phyloP scores from a whole-genome alignment of 148 eudicot species.

The Vaccinium darrowii region DNA sequence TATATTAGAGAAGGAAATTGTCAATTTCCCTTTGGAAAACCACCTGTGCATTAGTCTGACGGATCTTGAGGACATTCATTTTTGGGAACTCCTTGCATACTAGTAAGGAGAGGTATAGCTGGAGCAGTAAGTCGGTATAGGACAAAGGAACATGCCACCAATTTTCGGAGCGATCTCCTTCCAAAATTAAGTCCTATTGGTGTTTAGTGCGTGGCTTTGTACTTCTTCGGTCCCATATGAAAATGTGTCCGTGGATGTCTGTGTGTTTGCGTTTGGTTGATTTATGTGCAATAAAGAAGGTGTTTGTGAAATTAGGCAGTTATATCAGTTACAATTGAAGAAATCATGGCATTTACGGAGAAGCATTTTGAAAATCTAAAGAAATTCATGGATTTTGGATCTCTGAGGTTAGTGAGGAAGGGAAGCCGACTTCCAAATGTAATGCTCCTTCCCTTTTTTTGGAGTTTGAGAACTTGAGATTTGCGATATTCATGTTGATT shows the following conservation, averaged over 20 bases:
- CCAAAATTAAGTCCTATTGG: not conserved
- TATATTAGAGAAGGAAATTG: not conserved
- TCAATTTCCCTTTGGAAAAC: not conserved
- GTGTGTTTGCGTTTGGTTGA: not conserved
- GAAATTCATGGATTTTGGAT: not conserved
- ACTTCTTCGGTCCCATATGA: not conserved
- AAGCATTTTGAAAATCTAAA: not conserved
- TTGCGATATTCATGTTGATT: slow-evolving; percentile 1
- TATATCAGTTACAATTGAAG: not conserved
- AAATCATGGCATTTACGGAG: not conserved
- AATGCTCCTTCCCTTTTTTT: not conserved
- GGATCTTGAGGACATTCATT: not conserved
- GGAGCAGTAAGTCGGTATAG: not conserved
- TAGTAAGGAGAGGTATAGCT: not conserved
- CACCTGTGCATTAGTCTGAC: not conserved
- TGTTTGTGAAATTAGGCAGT: not conserved
- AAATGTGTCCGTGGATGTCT: not conserved
- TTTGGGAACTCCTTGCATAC: not conserved
- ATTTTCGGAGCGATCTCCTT: not conserved
- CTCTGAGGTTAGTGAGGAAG: not conserved
- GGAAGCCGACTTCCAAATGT: slow-evolving; percentile 4
- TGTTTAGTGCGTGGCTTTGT: not conserved
- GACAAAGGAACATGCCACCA: not conserved
- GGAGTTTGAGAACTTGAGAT: not conserved
- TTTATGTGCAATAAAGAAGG: not conserved